These are phyloP conservation scores for Peronospora belbahrii DNA, from an alignment of 352 stramenopile species.

Conservation along the genomic window DNA sequence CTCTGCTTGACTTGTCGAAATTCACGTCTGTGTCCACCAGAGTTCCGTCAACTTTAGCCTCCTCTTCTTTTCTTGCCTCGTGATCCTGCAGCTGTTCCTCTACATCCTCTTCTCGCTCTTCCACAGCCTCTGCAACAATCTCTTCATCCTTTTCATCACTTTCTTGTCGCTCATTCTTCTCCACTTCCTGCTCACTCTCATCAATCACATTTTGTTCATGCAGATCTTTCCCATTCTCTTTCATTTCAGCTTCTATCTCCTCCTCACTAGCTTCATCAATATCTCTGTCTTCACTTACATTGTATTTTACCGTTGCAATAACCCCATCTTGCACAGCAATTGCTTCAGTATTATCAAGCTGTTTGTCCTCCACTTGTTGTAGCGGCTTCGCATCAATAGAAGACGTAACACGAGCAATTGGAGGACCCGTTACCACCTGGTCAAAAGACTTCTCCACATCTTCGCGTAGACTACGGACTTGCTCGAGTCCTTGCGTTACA, in stretches of 20 bases:
- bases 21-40: not conserved
- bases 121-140: not conserved
- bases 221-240: not conserved
- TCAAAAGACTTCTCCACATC: constrained; percentile 87
- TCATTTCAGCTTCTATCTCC: not conserved
- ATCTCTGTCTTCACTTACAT: constrained; percentile 4
- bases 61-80: constrained; percentile 2
- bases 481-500: constrained; percentile 76
- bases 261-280: not conserved
- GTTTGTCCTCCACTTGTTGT: constrained; percentile 6
- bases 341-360: not conserved
- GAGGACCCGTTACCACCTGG: constrained; percentile 49
- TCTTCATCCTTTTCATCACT: not conserved
- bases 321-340: not conserved
- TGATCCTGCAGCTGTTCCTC: not conserved
- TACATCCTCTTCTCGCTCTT: constrained; percentile 7
- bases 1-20: not conserved
- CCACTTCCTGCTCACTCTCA: not conserved
- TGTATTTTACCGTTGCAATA: not conserved
- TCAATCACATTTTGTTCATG: not conserved
- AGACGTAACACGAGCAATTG: constrained; percentile 5
- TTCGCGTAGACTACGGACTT: constrained; percentile 75
- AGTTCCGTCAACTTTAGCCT: constrained; percentile 1
- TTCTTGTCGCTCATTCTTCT: not conserved
- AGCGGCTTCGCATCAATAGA: constrained; percentile 11